phyloP scores from a whole-genome alignment of 129 eudicot species.

The Silybum marianum region DNA sequence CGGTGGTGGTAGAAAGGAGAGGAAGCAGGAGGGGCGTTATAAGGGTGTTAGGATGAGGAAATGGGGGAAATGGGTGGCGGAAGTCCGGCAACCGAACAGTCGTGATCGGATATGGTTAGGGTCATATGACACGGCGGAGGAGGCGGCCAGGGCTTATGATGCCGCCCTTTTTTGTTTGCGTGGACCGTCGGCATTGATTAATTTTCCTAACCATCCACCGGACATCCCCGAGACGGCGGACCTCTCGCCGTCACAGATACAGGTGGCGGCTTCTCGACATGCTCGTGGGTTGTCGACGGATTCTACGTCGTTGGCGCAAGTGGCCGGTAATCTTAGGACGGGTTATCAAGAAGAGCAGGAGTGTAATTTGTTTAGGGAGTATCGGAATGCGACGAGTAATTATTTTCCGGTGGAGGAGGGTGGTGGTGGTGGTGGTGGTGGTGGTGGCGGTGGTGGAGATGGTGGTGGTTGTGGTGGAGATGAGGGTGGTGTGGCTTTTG shows the following conservation, averaged over 20 bases:
- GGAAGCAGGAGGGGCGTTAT: slow-evolving; percentile 38
- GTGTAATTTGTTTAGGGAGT: slow-evolving; percentile 14
- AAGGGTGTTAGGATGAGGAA: slow-evolving; percentile 92
- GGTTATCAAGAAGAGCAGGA: slow-evolving; percentile 12
- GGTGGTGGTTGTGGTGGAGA: slow-evolving; percentile 10
- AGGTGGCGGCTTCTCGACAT: slow-evolving; percentile 64
- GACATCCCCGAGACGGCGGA: slow-evolving; percentile 44
- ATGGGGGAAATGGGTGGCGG: slow-evolving; percentile 98
- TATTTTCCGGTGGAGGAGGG: slow-evolving; percentile 26
- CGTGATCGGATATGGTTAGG: slow-evolving; percentile 93
- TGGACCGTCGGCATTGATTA: slow-evolving; percentile 67
- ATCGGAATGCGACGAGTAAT: not conserved
- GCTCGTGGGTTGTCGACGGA: slow-evolving; percentile 36
- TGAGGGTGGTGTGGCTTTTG: slow-evolving; percentile 23
- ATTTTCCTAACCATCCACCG: slow-evolving; percentile 80
- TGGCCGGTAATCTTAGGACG: not conserved
- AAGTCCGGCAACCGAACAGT: slow-evolving; percentile 83
- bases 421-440: not conserved
- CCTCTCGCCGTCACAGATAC: slow-evolving; percentile 64
- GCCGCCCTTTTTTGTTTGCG: slow-evolving; percentile 89
- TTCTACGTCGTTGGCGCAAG: not conserved
- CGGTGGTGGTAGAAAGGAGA: slow-evolving; percentile 28
- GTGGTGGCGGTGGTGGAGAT: slow-evolving; percentile 18
- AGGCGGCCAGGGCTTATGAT: slow-evolving; percentile 94
- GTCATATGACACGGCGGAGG: slow-evolving; percentile 74